Evolutionary conservation across 1,284 basidiomycete genomes (phyloP).

Genomic region (Neolentinus lepideus): DNA sequence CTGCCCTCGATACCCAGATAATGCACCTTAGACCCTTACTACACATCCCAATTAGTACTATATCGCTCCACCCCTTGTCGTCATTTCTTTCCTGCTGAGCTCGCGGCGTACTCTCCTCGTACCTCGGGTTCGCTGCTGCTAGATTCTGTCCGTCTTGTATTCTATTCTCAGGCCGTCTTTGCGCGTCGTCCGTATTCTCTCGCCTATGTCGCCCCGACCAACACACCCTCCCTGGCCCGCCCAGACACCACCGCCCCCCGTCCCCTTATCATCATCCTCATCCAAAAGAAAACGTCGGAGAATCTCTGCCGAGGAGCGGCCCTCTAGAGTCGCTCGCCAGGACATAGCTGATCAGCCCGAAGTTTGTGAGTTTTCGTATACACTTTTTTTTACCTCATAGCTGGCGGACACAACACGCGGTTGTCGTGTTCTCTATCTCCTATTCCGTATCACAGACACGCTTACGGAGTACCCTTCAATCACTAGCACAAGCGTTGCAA

Average conservation of each 20-base stretch:
- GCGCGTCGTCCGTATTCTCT: not conserved
- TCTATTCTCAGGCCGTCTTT: not conserved
- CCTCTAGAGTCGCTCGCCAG: not conserved
- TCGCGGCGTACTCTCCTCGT: not conserved
- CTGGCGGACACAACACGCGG: not conserved
- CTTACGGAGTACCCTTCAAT: not conserved
- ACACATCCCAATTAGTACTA: not conserved
- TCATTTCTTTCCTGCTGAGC: slow-evolving; percentile 1
- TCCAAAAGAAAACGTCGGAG: not conserved
- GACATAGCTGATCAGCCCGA: slow-evolving; percentile 5
- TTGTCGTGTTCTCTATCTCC: too few species aligned
- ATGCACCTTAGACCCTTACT: slow-evolving; percentile 1
- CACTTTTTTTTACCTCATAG: not conserved
- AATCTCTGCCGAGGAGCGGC: not conserved
- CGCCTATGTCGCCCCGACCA: not conserved
- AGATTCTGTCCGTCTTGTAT: not conserved
- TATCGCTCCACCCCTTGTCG: slow-evolving; percentile 1
- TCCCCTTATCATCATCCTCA: not conserved
- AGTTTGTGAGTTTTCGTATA: slow-evolving; percentile 7
- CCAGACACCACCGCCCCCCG: not conserved
- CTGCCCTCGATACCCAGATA: slow-evolving; percentile 1
- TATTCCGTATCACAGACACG: too few species aligned
- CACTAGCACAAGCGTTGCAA: not conserved
- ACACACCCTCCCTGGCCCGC: not conserved
- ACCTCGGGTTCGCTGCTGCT: not conserved